Percentiles rank a stretch among this genome's conserved stretches.
Conservation (phyloP, 257 asterid genomes). For the Penstemon barbatus region DNA sequence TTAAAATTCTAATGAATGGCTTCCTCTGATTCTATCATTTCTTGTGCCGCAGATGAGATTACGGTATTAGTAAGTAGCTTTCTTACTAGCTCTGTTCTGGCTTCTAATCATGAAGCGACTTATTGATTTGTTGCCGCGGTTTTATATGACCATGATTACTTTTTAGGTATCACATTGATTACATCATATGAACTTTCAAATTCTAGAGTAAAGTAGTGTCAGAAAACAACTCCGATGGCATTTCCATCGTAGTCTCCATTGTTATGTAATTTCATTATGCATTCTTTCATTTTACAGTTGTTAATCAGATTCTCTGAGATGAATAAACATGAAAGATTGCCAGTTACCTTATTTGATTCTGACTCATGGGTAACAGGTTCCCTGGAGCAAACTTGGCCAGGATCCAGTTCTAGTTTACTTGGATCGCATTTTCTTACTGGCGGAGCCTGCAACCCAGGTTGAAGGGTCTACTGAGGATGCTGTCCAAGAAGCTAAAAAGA, state of each 20-base stretch:
- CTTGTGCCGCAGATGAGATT: not conserved
- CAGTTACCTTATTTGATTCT: conserved; percentile 12
- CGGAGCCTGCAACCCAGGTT: conserved; percentile 96
- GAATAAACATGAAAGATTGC: conserved; percentile 6
- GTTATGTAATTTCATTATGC: not conserved
- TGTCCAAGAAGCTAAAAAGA: conserved; percentile 85
- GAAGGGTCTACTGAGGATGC: conserved; percentile 97
- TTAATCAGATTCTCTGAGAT: conserved; percentile 1
- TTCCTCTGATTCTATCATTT: not conserved
- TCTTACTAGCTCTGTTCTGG: not conserved
- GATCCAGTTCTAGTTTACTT: conserved; percentile 91
- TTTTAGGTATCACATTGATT: not conserved
- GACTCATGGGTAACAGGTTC: conserved; percentile 61
- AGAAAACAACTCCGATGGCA: not conserved
- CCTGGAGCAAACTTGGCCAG: conserved; percentile 99
- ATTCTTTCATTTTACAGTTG: not conserved
- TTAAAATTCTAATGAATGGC: too few species aligned
- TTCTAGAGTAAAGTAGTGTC: conserved; percentile 1
- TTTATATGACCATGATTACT: not conserved
- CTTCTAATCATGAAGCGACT: not conserved
- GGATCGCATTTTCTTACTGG: conserved; percentile 87
- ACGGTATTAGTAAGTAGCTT: not conserved
- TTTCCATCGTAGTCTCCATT: not conserved
- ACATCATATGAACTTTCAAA: not conserved
- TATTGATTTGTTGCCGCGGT: conserved; percentile 9